These are phyloP conservation scores for Neofusicoccum cordaticola DNA, from an alignment of 2,329 filamentous ascomycete species.

Conservation along the genomic window DNA sequence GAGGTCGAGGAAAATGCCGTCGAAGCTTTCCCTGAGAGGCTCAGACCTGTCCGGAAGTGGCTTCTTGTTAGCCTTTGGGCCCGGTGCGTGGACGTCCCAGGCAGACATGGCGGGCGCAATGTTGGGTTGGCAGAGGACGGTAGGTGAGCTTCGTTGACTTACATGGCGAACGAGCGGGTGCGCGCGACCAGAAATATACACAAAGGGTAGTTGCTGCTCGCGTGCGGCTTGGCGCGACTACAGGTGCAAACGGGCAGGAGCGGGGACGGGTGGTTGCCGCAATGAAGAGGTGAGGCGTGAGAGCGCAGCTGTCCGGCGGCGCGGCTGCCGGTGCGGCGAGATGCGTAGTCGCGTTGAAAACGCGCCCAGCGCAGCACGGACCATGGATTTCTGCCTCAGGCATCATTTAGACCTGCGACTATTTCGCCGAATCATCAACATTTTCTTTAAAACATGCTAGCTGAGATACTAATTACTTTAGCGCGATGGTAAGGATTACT, in stretches of 20 bases:
- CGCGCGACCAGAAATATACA: not conserved
- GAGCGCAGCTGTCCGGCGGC: not conserved
- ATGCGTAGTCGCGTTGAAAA: slow-evolving; percentile 13
- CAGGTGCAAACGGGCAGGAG: slow-evolving; percentile 7
- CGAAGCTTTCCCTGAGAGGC: slow-evolving; percentile 76
- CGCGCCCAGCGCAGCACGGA: not conserved
- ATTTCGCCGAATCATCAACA: too few relatives aligned
- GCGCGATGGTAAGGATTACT: too few relatives aligned
- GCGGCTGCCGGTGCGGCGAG: not conserved
- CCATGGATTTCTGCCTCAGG: not conserved
- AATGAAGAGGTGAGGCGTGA: not conserved
- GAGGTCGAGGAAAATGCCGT: slow-evolving; percentile 93
- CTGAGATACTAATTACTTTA: too few relatives aligned
- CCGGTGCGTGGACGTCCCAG: not conserved
- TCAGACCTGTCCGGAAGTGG: slow-evolving; percentile 1
- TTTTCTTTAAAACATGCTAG: too few relatives aligned
- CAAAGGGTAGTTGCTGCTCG: not conserved
- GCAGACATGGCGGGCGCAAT: slow-evolving; percentile 3
- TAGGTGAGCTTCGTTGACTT: not conserved
- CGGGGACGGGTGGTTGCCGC: not conserved
- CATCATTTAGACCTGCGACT: not conserved
- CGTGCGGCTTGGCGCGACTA: not conserved
- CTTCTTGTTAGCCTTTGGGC: not conserved
- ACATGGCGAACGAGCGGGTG: not conserved
- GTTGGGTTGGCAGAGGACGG: not conserved